These are phyloP conservation scores for Plasmodium sp. DNA, from an alignment of 169 alveolate species.

Conservation along the genomic window DNA sequence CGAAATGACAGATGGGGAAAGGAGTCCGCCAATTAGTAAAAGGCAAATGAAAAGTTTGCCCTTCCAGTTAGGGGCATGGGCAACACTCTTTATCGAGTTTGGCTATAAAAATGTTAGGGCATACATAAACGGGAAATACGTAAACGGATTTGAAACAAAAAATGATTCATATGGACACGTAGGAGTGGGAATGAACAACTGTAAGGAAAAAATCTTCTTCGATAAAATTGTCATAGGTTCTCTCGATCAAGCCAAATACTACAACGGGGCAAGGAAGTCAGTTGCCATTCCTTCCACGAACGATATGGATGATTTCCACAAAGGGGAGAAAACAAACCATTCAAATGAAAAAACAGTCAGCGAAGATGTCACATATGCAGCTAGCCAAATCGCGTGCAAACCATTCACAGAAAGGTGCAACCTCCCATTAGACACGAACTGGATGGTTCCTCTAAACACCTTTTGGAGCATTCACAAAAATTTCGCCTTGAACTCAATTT, in stretches of 20 bases:
- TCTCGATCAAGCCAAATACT: constrained; percentile 58
- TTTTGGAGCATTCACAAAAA: constrained; percentile 3
- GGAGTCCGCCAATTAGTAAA: constrained; percentile 11
- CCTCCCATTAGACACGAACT: constrained; percentile 28
- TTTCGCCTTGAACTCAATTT: constrained; percentile 4
- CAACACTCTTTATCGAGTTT: constrained; percentile 39
- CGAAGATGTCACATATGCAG: neutral
- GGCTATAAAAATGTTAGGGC: constrained; percentile 53
- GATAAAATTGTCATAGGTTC: constrained; percentile 74
- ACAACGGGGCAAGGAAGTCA: constrained; percentile 1
- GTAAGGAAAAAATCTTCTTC: constrained; percentile 58
- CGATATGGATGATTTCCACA: neutral
- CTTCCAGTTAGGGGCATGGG: constrained; percentile 46
- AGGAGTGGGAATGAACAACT: constrained; percentile 68
- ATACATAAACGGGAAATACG: constrained; percentile 43
- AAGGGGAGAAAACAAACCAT: neutral
- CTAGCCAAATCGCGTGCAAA: neutral
- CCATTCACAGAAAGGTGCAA: constrained; percentile 15
- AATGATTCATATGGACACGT: constrained; percentile 38
- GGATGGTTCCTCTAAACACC: constrained; percentile 20
- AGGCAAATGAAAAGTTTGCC: constrained; percentile 1
- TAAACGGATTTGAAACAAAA: constrained; percentile 41
- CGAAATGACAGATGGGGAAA: constrained; percentile 26
- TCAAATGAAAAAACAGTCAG: neutral
- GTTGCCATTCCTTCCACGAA: neutral